These are phyloP conservation scores for Nakazawaea wyomingensis DNA, from an alignment of 805 yeast species.

Conservation along the genomic window DNA sequence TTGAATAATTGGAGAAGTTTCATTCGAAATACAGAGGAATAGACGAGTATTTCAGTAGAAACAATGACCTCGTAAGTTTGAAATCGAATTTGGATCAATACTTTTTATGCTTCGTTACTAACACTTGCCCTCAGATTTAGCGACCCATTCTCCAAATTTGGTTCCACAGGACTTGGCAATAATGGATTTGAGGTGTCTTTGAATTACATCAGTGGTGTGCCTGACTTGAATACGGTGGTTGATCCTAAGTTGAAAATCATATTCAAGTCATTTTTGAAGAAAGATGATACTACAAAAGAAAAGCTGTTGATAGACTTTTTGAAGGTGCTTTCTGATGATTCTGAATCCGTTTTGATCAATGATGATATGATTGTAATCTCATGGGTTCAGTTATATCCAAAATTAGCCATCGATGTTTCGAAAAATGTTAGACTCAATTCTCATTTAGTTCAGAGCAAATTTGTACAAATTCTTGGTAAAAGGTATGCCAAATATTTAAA, in stretches of 20 bases:
- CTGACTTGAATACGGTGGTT: constrained; percentile 56
- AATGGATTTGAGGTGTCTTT: constrained; percentile 53
- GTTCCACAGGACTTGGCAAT: constrained; percentile 25
- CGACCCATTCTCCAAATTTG: constrained; percentile 4
- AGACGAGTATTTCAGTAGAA: too few species aligned
- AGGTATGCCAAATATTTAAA: constrained; percentile 59
- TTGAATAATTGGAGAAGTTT: too few species aligned
- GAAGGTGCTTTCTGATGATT: constrained; percentile 15
- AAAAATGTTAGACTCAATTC: constrained; percentile 55
- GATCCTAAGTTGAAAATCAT: constrained; percentile 47
- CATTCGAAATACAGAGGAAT: too few species aligned
- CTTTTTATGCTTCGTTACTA: background rate
- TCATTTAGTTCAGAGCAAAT: constrained; percentile 59
- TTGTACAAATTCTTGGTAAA: constrained; percentile 48
- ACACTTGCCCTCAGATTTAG: too few species aligned
- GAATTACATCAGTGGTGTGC: constrained; percentile 72
- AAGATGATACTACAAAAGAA: constrained; percentile 81
- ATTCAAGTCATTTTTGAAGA: constrained; percentile 73
- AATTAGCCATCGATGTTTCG: constrained; percentile 67
- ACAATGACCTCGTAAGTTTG: constrained; percentile 2
- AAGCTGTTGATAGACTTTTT: constrained; percentile 61
- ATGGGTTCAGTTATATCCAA: constrained; percentile 82
- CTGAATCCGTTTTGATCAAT: constrained; percentile 17
- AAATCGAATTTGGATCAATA: background rate
- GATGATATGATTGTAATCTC: constrained; percentile 54